Conservation (phyloP, 1,284 basidiomycete species). For the Trichosporon sp. region DNA sequence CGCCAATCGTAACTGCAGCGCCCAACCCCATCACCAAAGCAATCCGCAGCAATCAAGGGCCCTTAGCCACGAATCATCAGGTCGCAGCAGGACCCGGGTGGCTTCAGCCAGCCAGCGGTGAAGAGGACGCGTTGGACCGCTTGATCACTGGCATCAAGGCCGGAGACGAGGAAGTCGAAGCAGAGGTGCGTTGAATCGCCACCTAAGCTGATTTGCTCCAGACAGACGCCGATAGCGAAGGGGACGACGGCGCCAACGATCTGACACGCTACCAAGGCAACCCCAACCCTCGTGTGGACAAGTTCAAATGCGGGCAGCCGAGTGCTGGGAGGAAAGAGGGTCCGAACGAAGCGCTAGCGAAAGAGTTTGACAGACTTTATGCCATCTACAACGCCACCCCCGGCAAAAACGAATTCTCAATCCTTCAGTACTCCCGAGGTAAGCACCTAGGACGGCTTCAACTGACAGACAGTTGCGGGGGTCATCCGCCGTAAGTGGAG, state of each 20-base stretch:
- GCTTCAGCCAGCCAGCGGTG: conserved; percentile 27
- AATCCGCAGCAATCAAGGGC: not conserved
- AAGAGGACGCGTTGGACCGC: conserved; percentile 41
- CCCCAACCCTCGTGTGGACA: conserved; percentile 32
- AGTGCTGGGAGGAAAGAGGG: conserved; percentile 40
- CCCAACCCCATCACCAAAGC: not conserved
- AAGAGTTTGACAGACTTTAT: conserved; percentile 50
- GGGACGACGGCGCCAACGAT: conserved; percentile 17
- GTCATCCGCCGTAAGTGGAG: conserved; percentile 44
- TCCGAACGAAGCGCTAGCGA: conserved; percentile 53
- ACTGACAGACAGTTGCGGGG: conserved; percentile 41
- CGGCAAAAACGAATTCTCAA: conserved; percentile 49
- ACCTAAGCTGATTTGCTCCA: not conserved
- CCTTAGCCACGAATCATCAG: conserved; percentile 39
- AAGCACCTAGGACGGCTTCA: conserved; percentile 10
- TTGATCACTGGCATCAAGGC: conserved; percentile 45
- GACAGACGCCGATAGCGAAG: conserved; percentile 19
- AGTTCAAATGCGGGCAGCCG: conserved; percentile 47
- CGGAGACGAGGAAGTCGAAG: conserved; percentile 31
- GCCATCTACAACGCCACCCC: conserved; percentile 45
- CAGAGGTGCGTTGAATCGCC: no score
- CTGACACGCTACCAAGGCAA: conserved; percentile 20
- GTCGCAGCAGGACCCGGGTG: conserved; percentile 41
- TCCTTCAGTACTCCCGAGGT: conserved; percentile 46
- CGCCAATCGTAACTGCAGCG: not conserved